phyloP scores from a whole-genome alignment of 2,329 filamentous ascomycete genomes.

The Beauveria brongniartii region DNA sequence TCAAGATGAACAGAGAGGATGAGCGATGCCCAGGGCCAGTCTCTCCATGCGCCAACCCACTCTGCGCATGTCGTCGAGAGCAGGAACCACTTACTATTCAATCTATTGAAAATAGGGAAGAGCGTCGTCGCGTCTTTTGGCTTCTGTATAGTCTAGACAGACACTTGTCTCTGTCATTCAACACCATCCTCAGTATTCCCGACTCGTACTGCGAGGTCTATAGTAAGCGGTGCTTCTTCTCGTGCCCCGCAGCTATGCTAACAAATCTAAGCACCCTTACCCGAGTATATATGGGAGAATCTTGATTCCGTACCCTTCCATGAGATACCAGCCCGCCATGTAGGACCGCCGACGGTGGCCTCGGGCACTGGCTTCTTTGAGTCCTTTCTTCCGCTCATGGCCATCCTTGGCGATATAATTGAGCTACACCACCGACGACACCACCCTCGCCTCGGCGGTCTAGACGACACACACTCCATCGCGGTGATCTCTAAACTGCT shows the following conservation, averaged over 20 bases:
- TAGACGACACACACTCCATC: conserved; percentile 27
- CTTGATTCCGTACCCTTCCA: conserved; percentile 24
- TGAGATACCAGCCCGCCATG: conserved; percentile 24
- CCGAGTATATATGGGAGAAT: conserved; percentile 33
- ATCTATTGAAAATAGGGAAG: conserved; percentile 35
- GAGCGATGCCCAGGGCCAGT: conserved; percentile 22
- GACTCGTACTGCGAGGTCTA: conserved; percentile 38
- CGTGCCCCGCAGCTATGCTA: not conserved
- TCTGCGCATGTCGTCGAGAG: conserved; percentile 24
- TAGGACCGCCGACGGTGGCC: conserved; percentile 31
- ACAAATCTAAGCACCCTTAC: conserved; percentile 24
- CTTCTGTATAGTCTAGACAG: conserved; percentile 38
- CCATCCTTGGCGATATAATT: conserved; percentile 40
- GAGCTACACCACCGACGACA: conserved; percentile 35
- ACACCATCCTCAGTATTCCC: conserved; percentile 33
- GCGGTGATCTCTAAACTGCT: conserved; percentile 29
- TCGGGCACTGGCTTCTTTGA: conserved; percentile 39
- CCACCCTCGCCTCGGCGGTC: conserved; percentile 33
- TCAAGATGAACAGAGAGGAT: conserved; percentile 32
- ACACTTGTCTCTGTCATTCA: conserved; percentile 39
- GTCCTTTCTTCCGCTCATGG: conserved; percentile 42
- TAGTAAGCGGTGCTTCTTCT: conserved; percentile 16
- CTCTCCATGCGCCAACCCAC: conserved; percentile 23
- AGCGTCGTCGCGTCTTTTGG: conserved; percentile 40
- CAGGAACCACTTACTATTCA: conserved; percentile 19